Evolutionary conservation across 2,329 filamentous ascomycete genomes (phyloP), one percentile per base, ranked within the genome.

Genomic region (Nothophoma quercina): DNA sequence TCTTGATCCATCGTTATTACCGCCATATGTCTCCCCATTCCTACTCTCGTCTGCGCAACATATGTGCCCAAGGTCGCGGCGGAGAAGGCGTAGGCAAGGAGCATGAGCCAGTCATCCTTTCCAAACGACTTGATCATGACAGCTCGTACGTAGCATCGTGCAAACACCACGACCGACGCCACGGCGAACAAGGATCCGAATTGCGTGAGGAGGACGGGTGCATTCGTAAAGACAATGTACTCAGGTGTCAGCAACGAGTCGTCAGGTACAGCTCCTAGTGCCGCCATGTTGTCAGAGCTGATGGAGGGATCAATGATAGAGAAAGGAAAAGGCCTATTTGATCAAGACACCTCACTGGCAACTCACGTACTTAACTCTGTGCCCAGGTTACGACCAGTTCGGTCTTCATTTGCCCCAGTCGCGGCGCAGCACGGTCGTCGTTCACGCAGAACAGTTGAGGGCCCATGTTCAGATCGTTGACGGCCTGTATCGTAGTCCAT

Each of bases 21-120:
- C 5, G 69, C 55, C 4, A 69, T 64, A 55, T 83, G 81, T 44
- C 70, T 75, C 12, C 82, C 82, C 7, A 83, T 65, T 2, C 81
- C 82, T 51, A 79, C 68, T 4, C 75, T 60, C 1, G 71, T 70
- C 59, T 82, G 76, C 19, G 76, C 69, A 6, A 79, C 63, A 51
- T 83, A 81, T 63, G 73, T 72, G 5, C 69, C 70, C 30, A 75
- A 73, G 1, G 51, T 56, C 12, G 52, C 59, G 4, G 60, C 42
- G 23, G 40, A 46, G 4, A 54, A 43, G 8, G 50, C 40, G 42
- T 55, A 29, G 9, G 79, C 75, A 4, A 69, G 54, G 2, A 77
- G 47, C 56, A 82, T 81, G 5, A 77, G 57, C 55, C 73, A 78
- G 60, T 83, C 82, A 69, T 85, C 82, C 28, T 74, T 62, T 2